These are phyloP conservation scores for Dendryphion nanum DNA, from an alignment of 2,329 filamentous ascomycete species.

Conservation along the genomic window DNA sequence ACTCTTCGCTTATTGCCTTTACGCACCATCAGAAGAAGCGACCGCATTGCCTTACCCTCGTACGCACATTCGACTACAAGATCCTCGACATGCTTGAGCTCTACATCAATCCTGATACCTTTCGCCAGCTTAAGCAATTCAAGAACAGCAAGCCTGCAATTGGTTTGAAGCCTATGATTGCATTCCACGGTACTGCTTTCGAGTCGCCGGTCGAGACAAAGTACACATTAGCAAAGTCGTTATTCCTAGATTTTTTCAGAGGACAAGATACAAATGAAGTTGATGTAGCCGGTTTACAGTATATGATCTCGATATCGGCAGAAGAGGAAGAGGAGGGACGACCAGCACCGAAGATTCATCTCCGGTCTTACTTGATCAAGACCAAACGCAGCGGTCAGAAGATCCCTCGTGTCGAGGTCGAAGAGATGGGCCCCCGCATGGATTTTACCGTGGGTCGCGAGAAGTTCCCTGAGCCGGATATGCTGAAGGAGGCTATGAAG, in stretches of 20 bases:
- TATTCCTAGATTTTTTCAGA: constrained; percentile 89
- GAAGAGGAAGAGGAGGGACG: constrained; percentile 52
- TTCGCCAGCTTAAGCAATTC: constrained; percentile 71
- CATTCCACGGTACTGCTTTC: constrained; percentile 87
- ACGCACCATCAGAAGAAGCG: constrained; percentile 89
- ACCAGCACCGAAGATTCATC: constrained; percentile 51
- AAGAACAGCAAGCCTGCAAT: constrained; percentile 64
- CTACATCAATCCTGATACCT: constrained; percentile 72
- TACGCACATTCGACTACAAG: constrained; percentile 81
- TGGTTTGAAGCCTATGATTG: constrained; percentile 82
- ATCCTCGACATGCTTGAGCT: constrained; percentile 94
- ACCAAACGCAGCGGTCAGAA: constrained; percentile 86
- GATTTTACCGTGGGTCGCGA: constrained; percentile 84
- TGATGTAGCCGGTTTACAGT: constrained; percentile 93
- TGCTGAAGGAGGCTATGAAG: constrained; percentile 88
- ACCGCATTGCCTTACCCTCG: constrained; percentile 82
- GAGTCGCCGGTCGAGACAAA: constrained; percentile 76
- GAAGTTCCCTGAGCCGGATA: constrained; percentile 72
- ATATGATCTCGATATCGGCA: constrained; percentile 78
- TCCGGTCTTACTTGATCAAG: constrained; percentile 81
- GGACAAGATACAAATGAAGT: constrained; percentile 77
- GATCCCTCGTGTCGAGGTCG: constrained; percentile 85
- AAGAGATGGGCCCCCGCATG: constrained; percentile 93
- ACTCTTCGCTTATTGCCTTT: constrained; percentile 81
- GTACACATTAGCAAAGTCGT: constrained; percentile 81